Percentiles rank a stretch among this genome's conserved stretches.
phyloP scores from a whole-genome alignment of 2,329 filamentous ascomycete genomes.

The Thermothelomyces thermophilus region DNA sequence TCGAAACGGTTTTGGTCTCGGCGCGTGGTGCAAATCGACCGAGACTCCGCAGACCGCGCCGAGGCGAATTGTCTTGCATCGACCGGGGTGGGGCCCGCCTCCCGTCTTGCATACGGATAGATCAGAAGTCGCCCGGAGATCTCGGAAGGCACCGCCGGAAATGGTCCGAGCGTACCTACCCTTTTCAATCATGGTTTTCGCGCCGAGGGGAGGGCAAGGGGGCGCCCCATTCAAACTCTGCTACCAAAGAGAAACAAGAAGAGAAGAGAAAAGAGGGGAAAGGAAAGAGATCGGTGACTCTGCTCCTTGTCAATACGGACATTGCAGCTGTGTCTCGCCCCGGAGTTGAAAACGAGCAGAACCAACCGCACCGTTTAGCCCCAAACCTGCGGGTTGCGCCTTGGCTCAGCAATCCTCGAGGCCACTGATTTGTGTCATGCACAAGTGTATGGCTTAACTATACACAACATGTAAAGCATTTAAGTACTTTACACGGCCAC shows the following conservation, averaged over 20 bases:
- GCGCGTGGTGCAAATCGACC: neutral
- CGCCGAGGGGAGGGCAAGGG: too few relatives aligned
- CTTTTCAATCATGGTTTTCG: neutral
- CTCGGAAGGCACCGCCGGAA: constrained; percentile 10
- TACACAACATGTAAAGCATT: too few relatives aligned
- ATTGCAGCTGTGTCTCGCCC: too few relatives aligned
- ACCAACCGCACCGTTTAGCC: too few relatives aligned
- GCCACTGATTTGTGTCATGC: too few relatives aligned
- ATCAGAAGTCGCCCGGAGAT: constrained; percentile 11
- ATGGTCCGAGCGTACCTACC: constrained; percentile 5
- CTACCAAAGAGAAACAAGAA: neutral
- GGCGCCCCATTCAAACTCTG: too few relatives aligned
- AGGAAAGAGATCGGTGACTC: neutral
- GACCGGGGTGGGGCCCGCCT: constrained; percentile 5
- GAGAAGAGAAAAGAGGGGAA: neutral
- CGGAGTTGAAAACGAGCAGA: too few relatives aligned
- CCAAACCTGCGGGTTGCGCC: too few relatives aligned
- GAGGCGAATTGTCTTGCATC: constrained; percentile 1
- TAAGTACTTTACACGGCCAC: too few relatives aligned
- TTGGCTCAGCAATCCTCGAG: too few relatives aligned
- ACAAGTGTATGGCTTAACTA: too few relatives aligned
- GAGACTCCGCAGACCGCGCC: constrained; percentile 1
- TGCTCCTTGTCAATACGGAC: neutral
- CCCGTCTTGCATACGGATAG: constrained; percentile 14
- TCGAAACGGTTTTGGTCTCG: neutral